A percentile compares a stretch with the other conserved stretches of the same genome.
These are phyloP conservation scores for Fraxinus angustifolia DNA, from an alignment of 305 asterid genomes.

Conservation along the genomic window DNA sequence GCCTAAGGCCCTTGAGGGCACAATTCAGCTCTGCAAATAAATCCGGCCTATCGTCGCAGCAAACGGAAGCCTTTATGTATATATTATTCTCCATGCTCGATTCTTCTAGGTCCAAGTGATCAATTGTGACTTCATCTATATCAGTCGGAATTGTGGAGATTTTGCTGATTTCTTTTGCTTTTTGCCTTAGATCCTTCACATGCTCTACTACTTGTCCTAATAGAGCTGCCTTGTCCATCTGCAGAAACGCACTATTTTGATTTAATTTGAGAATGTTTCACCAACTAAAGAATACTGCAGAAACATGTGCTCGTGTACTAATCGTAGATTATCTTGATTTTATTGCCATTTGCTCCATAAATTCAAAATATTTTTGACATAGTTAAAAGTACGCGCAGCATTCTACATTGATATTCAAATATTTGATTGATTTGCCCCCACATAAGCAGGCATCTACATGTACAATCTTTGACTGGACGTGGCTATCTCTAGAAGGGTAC, in stretches of 20 bases:
- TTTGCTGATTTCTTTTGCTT: slow-evolving; percentile 51
- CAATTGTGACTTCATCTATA: slow-evolving; percentile 55
- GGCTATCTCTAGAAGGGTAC: neutral
- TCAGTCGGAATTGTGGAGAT: slow-evolving; percentile 55
- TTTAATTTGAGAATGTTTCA: neutral
- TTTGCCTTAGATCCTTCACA: slow-evolving; percentile 57
- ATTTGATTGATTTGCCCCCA: neutral
- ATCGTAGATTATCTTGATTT: neutral
- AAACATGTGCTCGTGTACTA: neutral
- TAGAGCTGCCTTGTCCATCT: slow-evolving; percentile 44
- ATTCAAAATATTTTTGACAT: neutral
- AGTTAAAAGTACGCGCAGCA: neutral
- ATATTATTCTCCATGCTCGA: slow-evolving; percentile 6
- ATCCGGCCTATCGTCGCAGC: slow-evolving; percentile 80
- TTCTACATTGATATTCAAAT: neutral
- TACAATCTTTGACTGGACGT: neutral
- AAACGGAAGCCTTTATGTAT: slow-evolving; percentile 52
- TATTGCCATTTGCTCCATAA: neutral
- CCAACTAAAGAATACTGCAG: neutral
- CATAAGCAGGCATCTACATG: neutral
- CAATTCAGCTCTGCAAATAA: slow-evolving; percentile 58
- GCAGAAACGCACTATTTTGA: slow-evolving; percentile 29
- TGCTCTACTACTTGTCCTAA: slow-evolving; percentile 57
- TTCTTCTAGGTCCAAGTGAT: slow-evolving; percentile 20
- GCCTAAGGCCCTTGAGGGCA: slow-evolving; percentile 47